These are phyloP conservation scores for Fragilaria radians DNA, from an alignment of 108 stramenopile species.

Conservation along the genomic window DNA sequence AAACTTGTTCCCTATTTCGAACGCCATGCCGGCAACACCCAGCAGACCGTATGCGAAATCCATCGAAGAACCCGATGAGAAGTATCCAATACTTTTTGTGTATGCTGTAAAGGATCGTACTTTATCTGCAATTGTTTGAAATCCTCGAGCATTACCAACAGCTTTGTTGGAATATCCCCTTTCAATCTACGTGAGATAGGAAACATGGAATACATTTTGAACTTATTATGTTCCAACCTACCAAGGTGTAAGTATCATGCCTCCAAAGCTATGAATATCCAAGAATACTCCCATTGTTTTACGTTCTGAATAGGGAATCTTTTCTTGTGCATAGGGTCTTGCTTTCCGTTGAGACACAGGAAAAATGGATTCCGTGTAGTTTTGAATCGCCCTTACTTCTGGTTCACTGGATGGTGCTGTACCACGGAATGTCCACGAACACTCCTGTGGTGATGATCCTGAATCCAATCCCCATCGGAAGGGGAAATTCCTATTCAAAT, in stretches of 20 bases:
- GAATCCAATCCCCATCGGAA: conserved; percentile 34
- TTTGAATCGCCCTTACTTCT: conserved; percentile 33
- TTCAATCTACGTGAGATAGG: too few species aligned
- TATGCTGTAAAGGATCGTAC: too few species aligned
- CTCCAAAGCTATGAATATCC: conserved; percentile 6
- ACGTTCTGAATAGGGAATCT: neutral
- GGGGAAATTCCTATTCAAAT: conserved; percentile 53
- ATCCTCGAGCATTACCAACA: too few species aligned
- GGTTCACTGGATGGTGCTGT: conserved; percentile 28
- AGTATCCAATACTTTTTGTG: too few species aligned
- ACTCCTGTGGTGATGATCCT: conserved; percentile 26
- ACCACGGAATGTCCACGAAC: conserved; percentile 28
- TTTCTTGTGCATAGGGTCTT: neutral
- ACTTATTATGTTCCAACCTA: too few species aligned
- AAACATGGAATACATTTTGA: too few species aligned
- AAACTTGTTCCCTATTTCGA: conserved; percentile 40
- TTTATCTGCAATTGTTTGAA: too few species aligned
- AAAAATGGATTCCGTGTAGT: conserved; percentile 16
- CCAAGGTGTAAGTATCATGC: too few species aligned
- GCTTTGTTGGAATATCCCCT: too few species aligned
- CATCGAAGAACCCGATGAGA: too few species aligned
- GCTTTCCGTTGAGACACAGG: neutral
- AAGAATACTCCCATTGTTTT: conserved; percentile 3
- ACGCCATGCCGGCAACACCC: conserved; percentile 34
- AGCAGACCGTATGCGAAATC: conserved; percentile 36